These are phyloP conservation scores for Saposhnikovia divaricata DNA, from an alignment of 129 eudicot genomes.

Conservation along the genomic window DNA sequence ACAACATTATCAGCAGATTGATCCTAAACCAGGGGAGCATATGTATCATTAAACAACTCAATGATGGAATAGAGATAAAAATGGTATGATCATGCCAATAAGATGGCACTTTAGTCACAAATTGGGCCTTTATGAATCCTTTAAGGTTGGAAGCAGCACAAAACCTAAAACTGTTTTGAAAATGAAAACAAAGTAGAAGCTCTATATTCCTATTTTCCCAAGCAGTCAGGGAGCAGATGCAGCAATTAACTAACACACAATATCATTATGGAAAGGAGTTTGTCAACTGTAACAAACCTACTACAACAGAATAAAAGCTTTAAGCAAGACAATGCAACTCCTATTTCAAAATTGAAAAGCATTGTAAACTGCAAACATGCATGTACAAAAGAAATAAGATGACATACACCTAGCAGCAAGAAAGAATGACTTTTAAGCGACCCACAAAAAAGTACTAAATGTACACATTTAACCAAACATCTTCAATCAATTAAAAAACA, in stretches of 20 bases:
- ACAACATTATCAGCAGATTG: conserved; percentile 29
- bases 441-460: not conserved
- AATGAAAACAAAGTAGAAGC: too few relatives aligned
- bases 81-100: not conserved
- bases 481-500: not conserved
- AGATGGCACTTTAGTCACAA: not conserved
- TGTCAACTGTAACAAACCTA: not conserved
- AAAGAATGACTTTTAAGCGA: not conserved
- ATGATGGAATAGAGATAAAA: not conserved
- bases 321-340: not conserved
- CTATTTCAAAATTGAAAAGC: not conserved
- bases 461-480: too few relatives aligned
- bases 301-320: not conserved
- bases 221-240: not conserved
- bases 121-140: not conserved
- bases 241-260: not conserved
- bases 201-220: not conserved
- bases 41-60: not conserved
- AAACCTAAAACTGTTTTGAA: too few relatives aligned
- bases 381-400: too few relatives aligned
- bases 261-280: not conserved
- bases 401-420: not conserved
- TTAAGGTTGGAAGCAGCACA: too few relatives aligned
- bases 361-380: not conserved
- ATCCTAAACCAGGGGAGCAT: conserved; percentile 13